Evolutionary conservation across 139 green algal species (phyloP).

Genomic region (Yamagishiella unicocca): DNA sequence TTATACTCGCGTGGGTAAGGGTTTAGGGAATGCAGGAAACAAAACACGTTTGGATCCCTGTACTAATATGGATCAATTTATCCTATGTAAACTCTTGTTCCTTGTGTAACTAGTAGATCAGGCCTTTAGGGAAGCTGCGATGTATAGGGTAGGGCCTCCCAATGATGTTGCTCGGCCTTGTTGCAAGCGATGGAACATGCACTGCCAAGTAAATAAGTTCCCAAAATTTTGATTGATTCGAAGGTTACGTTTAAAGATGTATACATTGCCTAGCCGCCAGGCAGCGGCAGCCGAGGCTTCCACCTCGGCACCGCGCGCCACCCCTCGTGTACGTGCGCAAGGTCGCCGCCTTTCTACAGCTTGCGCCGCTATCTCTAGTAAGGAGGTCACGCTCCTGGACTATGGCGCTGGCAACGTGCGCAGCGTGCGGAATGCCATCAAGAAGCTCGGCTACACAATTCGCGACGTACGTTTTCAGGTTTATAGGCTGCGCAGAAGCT

Average conservation of each 20-base stretch:
- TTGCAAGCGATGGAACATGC: too few species aligned
- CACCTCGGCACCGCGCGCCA: not conserved
- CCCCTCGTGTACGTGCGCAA: not conserved
- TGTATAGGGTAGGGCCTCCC: too few species aligned
- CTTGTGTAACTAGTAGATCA: too few species aligned
- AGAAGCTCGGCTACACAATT: constrained; percentile 90
- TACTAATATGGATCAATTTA: too few species aligned
- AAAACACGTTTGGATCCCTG: too few species aligned
- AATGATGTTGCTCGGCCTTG: too few species aligned
- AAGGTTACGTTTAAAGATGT: constrained; percentile 24
- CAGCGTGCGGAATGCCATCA: constrained; percentile 96
- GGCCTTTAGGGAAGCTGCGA: too few species aligned
- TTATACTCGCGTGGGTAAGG: too few species aligned
- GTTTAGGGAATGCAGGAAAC: too few species aligned
- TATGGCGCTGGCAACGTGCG: constrained; percentile 99
- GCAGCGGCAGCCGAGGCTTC: constrained; percentile 18
- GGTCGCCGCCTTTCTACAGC: not conserved
- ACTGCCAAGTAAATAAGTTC: too few species aligned
- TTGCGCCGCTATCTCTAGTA: constrained; percentile 9
- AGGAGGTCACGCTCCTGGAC: constrained; percentile 94
- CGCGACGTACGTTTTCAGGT: constrained; percentile 94
- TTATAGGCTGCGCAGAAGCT: too few species aligned
- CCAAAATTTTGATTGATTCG: not conserved
- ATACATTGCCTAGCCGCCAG: not conserved
- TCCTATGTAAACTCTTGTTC: too few species aligned